Evolutionary conservation across 192 early-diverging fungal genomes (phyloP).

Genomic region (Coemansia sp.): DNA sequence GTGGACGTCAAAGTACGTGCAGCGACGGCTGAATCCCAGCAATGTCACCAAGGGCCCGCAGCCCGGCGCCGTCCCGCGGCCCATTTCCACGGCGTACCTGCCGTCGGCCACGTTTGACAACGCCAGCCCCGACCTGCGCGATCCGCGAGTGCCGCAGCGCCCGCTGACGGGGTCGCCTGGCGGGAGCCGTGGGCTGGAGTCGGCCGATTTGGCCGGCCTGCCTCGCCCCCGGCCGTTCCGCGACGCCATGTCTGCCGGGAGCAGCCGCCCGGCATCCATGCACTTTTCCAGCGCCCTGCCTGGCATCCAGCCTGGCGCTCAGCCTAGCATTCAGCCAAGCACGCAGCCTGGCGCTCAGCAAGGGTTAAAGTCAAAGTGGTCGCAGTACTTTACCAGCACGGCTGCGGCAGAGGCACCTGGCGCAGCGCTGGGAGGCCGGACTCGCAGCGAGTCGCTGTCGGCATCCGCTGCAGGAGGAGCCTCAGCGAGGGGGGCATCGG

Average conservation of each 20-base stretch:
- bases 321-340: slow-evolving; percentile 6
- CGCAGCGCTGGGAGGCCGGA: background rate
- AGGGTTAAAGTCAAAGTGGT: slow-evolving; percentile 32
- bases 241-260: slow-evolving; percentile 14
- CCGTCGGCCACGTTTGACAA: slow-evolving; percentile 16
- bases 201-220: slow-evolving; percentile 6
- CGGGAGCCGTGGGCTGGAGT: background rate
- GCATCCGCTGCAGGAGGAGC: background rate
- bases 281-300: background rate
- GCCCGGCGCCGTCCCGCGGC: background rate
- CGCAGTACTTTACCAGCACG: slow-evolving; percentile 46
- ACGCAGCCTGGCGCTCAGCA: background rate
- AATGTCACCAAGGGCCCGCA: slow-evolving; percentile 1
- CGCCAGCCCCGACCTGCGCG: background rate
- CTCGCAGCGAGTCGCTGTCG: slow-evolving; percentile 26
- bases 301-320: background rate
- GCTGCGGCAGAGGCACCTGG: slow-evolving; percentile 4
- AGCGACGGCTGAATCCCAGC: slow-evolving; percentile 28
- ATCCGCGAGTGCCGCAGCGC: background rate
- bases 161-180: slow-evolving; percentile 20
- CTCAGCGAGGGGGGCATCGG: no score
- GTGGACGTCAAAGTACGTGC: slow-evolving; percentile 43
- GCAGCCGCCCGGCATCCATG: no score
- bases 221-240: slow-evolving; percentile 25
- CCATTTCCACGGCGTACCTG: slow-evolving; percentile 1